Base-by-base conservation (phyloP, 345 rosid genomes). In the Rhizophora apiculata region DNA sequence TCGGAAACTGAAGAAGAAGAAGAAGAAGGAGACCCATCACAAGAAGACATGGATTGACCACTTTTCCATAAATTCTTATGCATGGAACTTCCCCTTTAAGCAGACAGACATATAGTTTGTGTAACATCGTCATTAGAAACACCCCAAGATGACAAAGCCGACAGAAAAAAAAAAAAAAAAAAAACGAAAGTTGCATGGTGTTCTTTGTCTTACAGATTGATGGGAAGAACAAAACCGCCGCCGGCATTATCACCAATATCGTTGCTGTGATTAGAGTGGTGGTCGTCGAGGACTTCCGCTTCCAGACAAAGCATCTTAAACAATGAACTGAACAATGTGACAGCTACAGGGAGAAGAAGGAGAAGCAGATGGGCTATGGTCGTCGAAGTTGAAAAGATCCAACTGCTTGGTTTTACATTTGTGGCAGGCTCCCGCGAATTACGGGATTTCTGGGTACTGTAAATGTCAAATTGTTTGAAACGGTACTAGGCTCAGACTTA, bases 221-320 rank as follows among this genome's bases (percentile, higher is more conserved):
- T 27, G 6, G 78, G 78, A 3, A 75, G 70, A 75, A 75, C 62
- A 59, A 75, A 75, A 26, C 70, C 69, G 21, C 69, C 59, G 46
- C 56, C 63, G 34, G 19, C 31, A 43, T 48, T 10, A 52, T 36
- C 11, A 18, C 31, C 22, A 70, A 8, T 70, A 31, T 21, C 62
- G 21, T 26, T 2, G 11, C 49, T 16, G 48, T 13, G 66, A 27
- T 52, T 53, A 31, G 24, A n/a, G 49, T 60, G 54, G 56, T 49
- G 65, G 67, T 67, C 76, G n/a, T 73, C 76, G 43, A 73, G 71
- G 62, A 73, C 76, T 73, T 67, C 62, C 27, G 76, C 61, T 73
- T 66, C 67, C 19, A 73, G 67, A 73, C 76, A 73, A 52, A 67
- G 76, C 76, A 73, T 67, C 46, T 48, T 64, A 20, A 52, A 52